phyloP scores from a whole-genome alignment of 805 yeast species.

The Yamadazyma ubonensis region DNA sequence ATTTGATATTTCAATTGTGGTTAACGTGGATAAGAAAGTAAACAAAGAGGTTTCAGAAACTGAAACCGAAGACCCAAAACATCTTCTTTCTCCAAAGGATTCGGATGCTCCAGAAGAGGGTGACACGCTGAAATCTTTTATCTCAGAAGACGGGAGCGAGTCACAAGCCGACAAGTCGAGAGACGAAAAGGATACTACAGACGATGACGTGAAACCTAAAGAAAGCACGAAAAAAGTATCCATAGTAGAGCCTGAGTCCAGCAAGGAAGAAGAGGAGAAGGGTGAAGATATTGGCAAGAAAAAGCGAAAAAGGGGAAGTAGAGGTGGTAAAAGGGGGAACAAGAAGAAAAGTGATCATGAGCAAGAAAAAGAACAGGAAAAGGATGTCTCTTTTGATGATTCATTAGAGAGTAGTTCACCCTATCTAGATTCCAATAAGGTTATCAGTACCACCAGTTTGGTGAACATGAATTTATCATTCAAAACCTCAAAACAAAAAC shows the following conservation, averaged over 20 bases:
- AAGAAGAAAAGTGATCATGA: constrained; percentile 33
- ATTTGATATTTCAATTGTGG: constrained; percentile 4
- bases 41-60: background rate
- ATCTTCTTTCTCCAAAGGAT: no score
- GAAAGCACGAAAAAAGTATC: constrained; percentile 4
- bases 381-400: constrained; percentile 1
- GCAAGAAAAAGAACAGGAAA: constrained; percentile 14
- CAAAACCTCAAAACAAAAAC: constrained; percentile 27
- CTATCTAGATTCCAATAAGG: constrained; percentile 8
- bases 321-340: constrained; percentile 72
- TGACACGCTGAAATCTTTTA: no score
- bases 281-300: constrained; percentile 31
- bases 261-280: constrained; percentile 9
- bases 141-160: background rate
- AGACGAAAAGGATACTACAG: background rate
- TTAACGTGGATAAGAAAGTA: constrained; percentile 2
- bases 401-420: background rate
- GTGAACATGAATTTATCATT: constrained; percentile 21
- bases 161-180: background rate
- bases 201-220: no score
- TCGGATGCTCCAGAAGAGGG: no score
- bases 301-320: constrained; percentile 77
- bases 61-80: no score
- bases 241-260: background rate
- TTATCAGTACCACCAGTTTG: constrained; percentile 27